Evolutionary conservation across 202 grass and related monocot species (phyloP).

Genomic region (Schoenoplectus triqueter): DNA sequence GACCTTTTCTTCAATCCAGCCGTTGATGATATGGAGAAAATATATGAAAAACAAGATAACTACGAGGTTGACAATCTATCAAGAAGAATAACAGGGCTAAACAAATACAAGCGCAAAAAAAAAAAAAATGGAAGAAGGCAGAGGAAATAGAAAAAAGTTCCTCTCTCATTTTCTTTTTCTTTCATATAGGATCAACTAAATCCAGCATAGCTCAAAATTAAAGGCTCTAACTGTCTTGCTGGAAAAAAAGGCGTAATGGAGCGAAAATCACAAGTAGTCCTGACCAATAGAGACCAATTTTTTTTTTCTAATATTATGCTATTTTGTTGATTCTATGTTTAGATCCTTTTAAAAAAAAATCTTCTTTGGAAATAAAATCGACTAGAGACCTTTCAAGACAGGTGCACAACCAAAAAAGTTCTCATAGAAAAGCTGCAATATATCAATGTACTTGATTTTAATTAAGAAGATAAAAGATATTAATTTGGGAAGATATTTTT

Average conservation of each 20-base stretch:
- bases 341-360: background rate
- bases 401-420: background rate
- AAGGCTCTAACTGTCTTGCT: background rate
- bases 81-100: background rate
- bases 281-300: background rate
- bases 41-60: background rate
- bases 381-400: background rate
- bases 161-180: slow-evolving; percentile 16
- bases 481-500: background rate
- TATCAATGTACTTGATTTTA: background rate
- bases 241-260: background rate
- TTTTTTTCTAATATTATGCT: slow-evolving; percentile 35
- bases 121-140: background rate
- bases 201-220: slow-evolving; percentile 25
- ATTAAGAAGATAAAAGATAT: background rate
- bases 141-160: background rate
- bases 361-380: background rate
- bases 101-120: background rate
- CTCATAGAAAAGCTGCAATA: background rate
- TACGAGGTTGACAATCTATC: background rate
- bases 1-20: background rate
- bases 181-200: slow-evolving; percentile 24
- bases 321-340: slow-evolving; percentile 9
- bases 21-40: slow-evolving; percentile 6
- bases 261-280: background rate